Evolutionary conservation across 1,284 basidiomycete genomes (phyloP), one percentile per base, ranked within the genome.

Genomic region (Microbotryum silenes-acaulis): DNA sequence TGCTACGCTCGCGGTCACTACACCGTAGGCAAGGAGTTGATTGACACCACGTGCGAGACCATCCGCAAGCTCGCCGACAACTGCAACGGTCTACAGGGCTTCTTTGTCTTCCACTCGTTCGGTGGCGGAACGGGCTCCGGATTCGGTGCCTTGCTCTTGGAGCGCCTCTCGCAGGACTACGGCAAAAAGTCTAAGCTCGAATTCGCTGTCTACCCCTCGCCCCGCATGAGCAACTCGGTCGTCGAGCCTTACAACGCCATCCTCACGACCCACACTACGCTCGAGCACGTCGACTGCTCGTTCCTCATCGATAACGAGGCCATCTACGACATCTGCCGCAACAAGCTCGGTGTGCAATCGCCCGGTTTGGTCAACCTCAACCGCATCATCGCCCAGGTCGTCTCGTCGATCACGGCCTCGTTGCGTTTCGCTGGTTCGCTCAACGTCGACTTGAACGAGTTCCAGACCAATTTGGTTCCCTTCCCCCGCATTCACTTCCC

Each of bases 181-280:
- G 96, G 96, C 77, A 98, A 98, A 79, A 98, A 98, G 81, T 92
- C 92, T 59, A 98, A 98, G 82, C 83, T 98, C 70, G 94, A 98
- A 79, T 98, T 99, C 81, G 90, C 90, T 72, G 92, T 98, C 62
- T 65, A 64, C 63, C 63, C 63, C 47, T 60, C 52, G 88, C 92
- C 20, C 90, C 60, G 59, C 42, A 61, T 68, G 51, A 61, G 60
- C 65, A 94, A 87, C 77, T 97, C 93, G 45, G 89, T 98, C 66
- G 96, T 99, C 61, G 96, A 99, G 80, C 94, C 94, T 3, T 99
- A 99, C 83, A 99, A 99, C 84, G 91, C 92, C 42, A 90, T 99
- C 62, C 81, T 98, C 67, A 98, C 96, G 56, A 99, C 96, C 51
- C 94, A 99, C 80, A 97, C 94, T 66, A 98, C 96, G 59, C 87